Base-by-base conservation (phyloP, 2,329 filamentous ascomycete species). In the Colletotrichum lentis region DNA sequence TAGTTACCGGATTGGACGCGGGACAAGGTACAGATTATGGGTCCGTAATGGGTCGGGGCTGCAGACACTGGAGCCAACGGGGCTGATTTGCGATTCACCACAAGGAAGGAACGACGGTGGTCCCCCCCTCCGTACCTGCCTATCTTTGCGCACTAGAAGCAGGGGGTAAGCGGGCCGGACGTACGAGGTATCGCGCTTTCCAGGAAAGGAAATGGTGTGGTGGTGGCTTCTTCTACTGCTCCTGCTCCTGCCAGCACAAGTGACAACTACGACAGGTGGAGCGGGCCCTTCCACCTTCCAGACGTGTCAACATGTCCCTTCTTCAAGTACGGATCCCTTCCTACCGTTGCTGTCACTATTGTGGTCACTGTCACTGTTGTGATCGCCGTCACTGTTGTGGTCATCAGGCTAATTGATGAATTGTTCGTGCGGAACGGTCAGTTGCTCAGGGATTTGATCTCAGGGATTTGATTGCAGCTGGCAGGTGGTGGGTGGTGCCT, bases 1-100 rank as follows among this genome's bases (percentile, higher is more conserved):
- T 56, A 61, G 37, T 52, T 41, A 37, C 53, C 53, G 49, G 43
- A 37, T 54, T 39, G 41, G 55, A 43, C 31, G 46, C 54, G 50
- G 62, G 49, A 56, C 49, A 41, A 60, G 27, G 49, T 64, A 49
- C 50, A 61, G 65, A 39, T 44, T 37, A 54, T 69, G 66, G 66
- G 43, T 52, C 62, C 56, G 27, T 35, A 54, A 50, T 41, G 61
- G 49, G 43, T 67, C 54, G 46, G 62, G 53, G 60, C 53, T 67
- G 61, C 65, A 59, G 41, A 44, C 37, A 56, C 20, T 43, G 53
- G 52, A 55, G 22, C 18, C 20, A 47, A 46, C 27, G 64, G 65
- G 65, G 54, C 62, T 68, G 66, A 61, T 57, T 43, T 54, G 31
- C 66, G 66, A 66, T 69, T 69, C 66, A 69, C 66, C 66, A 69